phyloP scores from a whole-genome alignment of 169 alveolate species.

The Plasmodium relictum region DNA sequence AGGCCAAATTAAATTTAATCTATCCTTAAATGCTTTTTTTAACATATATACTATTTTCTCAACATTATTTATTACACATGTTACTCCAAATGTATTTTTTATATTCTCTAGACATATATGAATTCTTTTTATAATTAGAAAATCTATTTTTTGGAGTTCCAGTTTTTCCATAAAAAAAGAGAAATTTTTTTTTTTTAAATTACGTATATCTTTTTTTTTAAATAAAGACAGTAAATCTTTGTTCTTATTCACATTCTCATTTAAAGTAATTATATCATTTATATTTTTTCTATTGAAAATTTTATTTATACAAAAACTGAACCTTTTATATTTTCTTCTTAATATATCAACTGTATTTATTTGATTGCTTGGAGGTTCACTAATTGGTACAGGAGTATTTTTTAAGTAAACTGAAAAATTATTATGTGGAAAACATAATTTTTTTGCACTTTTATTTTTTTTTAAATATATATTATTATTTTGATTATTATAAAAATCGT shows the following conservation, averaged over 20 bases:
- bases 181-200: conserved; percentile 32
- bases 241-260: conserved; percentile 66
- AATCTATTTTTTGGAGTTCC: conserved; percentile 45
- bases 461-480: conserved; percentile 2
- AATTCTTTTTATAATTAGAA: conserved; percentile 68
- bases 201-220: conserved; percentile 43
- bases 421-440: conserved; percentile 25
- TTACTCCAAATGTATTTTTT: conserved; percentile 33
- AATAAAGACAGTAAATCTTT: conserved; percentile 42
- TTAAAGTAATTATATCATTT: conserved; percentile 56
- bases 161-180: conserved; percentile 58
- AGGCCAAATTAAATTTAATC: conserved; percentile 65
- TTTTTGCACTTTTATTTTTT: conserved; percentile 15
- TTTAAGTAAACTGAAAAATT: conserved; percentile 5
- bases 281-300: conserved; percentile 53
- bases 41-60: conserved; percentile 37
- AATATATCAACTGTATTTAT: conserved; percentile 18
- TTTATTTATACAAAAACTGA: conserved; percentile 55
- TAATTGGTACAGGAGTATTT: background rate
- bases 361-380: background rate
- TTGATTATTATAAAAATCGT: background rate
- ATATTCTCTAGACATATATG: conserved; percentile 42
- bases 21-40: conserved; percentile 58
- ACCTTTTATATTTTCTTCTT: conserved; percentile 46
- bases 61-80: conserved; percentile 57